Evolutionary conservation across 1,284 basidiomycete genomes (phyloP), one percentile per base, ranked within the genome.

Genomic region (Cutaneotrichosporon spelunceum): DNA sequence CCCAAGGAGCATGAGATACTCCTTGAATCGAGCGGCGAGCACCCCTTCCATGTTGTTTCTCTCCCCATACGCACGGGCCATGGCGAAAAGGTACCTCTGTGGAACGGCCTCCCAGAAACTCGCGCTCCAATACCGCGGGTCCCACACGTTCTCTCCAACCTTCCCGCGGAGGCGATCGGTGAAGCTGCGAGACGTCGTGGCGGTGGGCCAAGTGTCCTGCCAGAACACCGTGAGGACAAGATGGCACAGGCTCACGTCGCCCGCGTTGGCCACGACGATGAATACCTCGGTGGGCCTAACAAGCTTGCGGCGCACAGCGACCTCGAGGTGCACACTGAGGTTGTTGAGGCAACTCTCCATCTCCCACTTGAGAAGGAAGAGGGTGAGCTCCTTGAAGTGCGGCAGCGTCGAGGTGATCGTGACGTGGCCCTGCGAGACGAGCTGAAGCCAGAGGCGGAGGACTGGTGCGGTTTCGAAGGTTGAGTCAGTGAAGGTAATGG

Each of bases 281-380:
- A 52, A 52, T 9, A n/a, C 29, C 13, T 33, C 30, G n/a, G 30
- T 21, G 7, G 50, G n/a, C 1, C n/a, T 21, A n/a, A 33, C n/a
- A 19, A 16, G n/a, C 9, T 11, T 29, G n/a, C n/a, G 30, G n/a
- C 19, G 50, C 27, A 33, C 29, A 13, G 21, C 29, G 21, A 34
- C 11, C n/a, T 52, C 30, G 29, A 52, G 29, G 29, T 33, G 29
- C 6, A 21, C 21, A 13, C 29, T 9, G 11, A 52, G 29, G 16
- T 23, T 34, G 29, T 27, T 23, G 19, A 33, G 30, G 8, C 19
- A 21, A n/a, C 19, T 29, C 16, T 33, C 50, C 23, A 36, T 47
- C 10, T 56, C 27, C 42, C 34, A 56, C 54, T 56, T 44, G 42
- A n/a, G 23, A 10, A 53, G 21, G 24, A 53, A 53, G 10, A 36